Percentiles rank a stretch among this genome's conserved stretches.
phyloP scores from a whole-genome alignment of 306 rosid genomes.

The Vicia sativa region DNA sequence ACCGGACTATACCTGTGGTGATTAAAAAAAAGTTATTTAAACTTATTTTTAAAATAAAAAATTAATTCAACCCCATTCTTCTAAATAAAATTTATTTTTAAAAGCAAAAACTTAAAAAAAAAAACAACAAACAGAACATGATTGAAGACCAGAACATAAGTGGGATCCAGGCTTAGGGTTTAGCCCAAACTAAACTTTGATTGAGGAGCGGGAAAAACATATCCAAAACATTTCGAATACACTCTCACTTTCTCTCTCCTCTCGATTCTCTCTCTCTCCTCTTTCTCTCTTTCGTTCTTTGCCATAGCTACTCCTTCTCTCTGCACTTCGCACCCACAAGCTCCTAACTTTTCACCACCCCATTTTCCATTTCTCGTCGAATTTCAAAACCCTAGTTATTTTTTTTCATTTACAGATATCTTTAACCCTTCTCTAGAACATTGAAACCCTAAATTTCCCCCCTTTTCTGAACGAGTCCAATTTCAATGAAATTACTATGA shows the following conservation, averaged over 20 bases:
- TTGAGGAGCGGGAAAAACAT: slow-evolving; percentile 60
- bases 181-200: slow-evolving; percentile 17
- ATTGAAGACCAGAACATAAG: neutral
- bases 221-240: slow-evolving; percentile 38
- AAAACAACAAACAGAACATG: neutral
- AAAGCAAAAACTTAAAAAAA: too few relatives aligned
- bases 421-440: slow-evolving; percentile 6
- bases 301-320: neutral
- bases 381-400: slow-evolving; percentile 28
- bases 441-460: slow-evolving; percentile 50
- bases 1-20: too few relatives aligned
- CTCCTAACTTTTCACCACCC: slow-evolving; percentile 29
- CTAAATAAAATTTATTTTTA: too few relatives aligned
- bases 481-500: slow-evolving; percentile 33
- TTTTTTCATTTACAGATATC: neutral
- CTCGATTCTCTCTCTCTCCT: neutral
- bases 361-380: slow-evolving; percentile 9
- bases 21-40: too few relatives aligned
- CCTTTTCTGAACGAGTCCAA: slow-evolving; percentile 1
- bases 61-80: too few relatives aligned
- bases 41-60: too few relatives aligned
- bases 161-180: neutral
- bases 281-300: neutral
- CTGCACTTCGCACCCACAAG: slow-evolving; percentile 9
- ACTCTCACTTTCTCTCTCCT: neutral